phyloP scores from a whole-genome alignment of 192 early-diverging fungal species.

The Umbelopsis isabellina region DNA sequence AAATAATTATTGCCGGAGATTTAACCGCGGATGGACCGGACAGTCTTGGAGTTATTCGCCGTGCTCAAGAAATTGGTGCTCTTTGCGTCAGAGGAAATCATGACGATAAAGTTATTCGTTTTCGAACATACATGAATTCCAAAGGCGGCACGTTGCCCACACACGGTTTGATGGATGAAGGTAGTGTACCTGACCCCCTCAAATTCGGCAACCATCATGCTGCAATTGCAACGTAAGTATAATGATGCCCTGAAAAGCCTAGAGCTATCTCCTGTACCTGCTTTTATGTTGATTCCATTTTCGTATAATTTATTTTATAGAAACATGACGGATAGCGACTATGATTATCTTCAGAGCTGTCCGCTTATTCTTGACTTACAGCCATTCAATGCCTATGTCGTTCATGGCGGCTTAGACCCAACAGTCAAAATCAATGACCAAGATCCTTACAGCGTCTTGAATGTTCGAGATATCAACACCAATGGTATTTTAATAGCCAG shows the following conservation, averaged over 20 bases:
- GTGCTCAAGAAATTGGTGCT: slow-evolving; percentile 49
- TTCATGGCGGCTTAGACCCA: slow-evolving; percentile 70
- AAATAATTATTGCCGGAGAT: slow-evolving; percentile 70
- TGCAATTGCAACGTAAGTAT: slow-evolving; percentile 38
- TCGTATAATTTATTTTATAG: slow-evolving; percentile 17
- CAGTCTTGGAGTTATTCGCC: slow-evolving; percentile 58
- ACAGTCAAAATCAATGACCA: slow-evolving; percentile 50
- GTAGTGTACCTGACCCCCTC: slow-evolving; percentile 39
- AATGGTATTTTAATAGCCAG: slow-evolving; percentile 42
- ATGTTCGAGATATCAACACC: slow-evolving; percentile 56
- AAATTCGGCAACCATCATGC: slow-evolving; percentile 36
- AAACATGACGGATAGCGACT: slow-evolving; percentile 44
- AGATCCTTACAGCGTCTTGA: slow-evolving; percentile 61
- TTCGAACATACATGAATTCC: slow-evolving; percentile 37
- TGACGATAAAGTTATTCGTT: slow-evolving; percentile 70
- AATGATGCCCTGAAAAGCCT: slow-evolving; percentile 13
- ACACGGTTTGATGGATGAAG: slow-evolving; percentile 28
- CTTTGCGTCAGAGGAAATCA: slow-evolving; percentile 75
- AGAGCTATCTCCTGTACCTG: not conserved
- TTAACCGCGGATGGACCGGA: slow-evolving; percentile 66
- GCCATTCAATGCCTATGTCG: slow-evolving; percentile 55
- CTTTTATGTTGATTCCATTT: slow-evolving; percentile 12
- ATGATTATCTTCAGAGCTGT: slow-evolving; percentile 55
- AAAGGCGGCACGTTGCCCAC: slow-evolving; percentile 23
- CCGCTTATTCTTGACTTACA: slow-evolving; percentile 59